Evolutionary conservation across 306 rosid species (phyloP).

Genomic region (Fragaria iinumae): DNA sequence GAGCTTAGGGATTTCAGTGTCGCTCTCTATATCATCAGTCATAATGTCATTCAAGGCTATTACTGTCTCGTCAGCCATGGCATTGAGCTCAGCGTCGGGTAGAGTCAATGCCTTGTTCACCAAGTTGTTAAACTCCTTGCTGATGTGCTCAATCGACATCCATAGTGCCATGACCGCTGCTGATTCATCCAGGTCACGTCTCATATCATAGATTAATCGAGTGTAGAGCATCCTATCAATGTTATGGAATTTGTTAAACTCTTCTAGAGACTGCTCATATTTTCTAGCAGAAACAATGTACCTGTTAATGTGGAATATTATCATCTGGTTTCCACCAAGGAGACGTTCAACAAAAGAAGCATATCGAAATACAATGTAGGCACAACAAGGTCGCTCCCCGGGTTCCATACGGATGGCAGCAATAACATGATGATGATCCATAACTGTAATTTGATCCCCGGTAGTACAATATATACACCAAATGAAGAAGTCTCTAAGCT

Average conservation of each 20-base stretch:
- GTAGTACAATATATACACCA: background rate
- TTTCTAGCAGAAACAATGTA: background rate
- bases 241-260: background rate
- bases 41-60: background rate
- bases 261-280: background rate
- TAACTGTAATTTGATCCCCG: background rate
- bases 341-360: background rate
- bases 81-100: background rate
- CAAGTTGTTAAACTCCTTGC: background rate
- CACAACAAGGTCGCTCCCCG: background rate
- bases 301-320: background rate
- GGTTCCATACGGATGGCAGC: background rate
- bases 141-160: background rate
- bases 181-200: background rate
- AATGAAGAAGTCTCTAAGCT: background rate
- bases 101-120: background rate
- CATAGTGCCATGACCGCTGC: background rate
- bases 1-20: background rate
- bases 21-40: background rate
- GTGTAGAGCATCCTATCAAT: background rate
- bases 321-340: background rate
- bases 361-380: background rate
- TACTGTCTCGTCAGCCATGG: background rate
- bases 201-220: background rate
- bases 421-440: background rate